Evolutionary conservation across 179 eudicot genomes (phyloP).

Genomic region (Corrigiola litoralis): DNA sequence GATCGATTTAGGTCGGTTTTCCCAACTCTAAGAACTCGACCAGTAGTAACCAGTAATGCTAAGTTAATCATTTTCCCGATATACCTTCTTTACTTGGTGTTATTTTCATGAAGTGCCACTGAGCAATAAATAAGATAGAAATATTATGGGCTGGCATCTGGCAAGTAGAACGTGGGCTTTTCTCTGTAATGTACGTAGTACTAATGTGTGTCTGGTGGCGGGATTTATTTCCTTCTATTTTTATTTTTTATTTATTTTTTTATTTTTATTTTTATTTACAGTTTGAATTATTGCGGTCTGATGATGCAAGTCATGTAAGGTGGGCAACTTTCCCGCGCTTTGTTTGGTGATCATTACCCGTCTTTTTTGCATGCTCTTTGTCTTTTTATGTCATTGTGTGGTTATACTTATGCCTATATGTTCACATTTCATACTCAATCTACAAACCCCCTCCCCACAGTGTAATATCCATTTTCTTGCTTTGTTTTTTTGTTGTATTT

Average conservation of each 20-base stretch:
- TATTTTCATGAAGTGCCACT: neutral
- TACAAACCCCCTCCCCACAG: no score
- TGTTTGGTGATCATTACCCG: constrained; percentile 15
- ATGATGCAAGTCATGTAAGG: constrained; percentile 9
- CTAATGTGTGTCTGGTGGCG: neutral
- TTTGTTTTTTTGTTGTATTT: no score
- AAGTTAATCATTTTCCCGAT: no score
- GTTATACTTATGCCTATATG: neutral
- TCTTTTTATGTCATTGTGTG: neutral
- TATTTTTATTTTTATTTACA: neutral
- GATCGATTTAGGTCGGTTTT: no score
- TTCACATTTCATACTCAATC: neutral
- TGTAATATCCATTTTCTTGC: no score
- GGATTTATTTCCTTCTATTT: neutral
- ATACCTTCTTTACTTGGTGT: neutral
- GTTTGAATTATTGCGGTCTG: constrained; percentile 4
- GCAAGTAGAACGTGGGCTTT: neutral
- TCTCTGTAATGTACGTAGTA: neutral
- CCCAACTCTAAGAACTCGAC: no score
- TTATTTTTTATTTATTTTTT: neutral
- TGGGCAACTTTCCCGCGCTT: constrained; percentile 25
- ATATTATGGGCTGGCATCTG: neutral
- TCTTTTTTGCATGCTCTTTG: constrained; percentile 1
- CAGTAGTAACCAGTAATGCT: no score
- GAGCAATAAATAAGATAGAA: neutral